Evolutionary conservation across 1,139 yeast species (phyloP), one percentile per base, ranked within the genome.

Genomic region (Arxiozyma bovina): DNA sequence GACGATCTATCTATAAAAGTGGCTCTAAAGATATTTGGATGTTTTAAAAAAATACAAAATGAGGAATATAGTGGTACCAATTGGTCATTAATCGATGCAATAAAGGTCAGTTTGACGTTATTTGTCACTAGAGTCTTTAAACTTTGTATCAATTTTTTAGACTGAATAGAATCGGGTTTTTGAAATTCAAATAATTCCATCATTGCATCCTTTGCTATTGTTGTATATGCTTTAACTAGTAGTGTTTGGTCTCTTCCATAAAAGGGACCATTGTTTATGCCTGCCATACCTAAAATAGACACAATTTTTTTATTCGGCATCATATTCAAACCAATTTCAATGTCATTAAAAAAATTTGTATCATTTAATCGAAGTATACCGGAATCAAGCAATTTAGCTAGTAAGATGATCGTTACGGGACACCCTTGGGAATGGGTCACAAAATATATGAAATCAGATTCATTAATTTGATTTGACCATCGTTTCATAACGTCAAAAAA

Each of bases 401-500:
- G 72, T 38, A 93, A 69, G 50, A 89, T 85, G 1, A 89, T 82
- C 0, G 96, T 82, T 0, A 93, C 98, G 0, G 96, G 97, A 54
- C 94, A 85, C 0, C 99, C 98, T 70, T 93, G 99, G 0, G 97
- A 89, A 71, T 93, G 99, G 0, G 96, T 83, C 0, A 96, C 96
- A 60, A 93, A 79, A 67, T 85, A 89, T 12, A 93, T 81, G 61
- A 86, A 85, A 68, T 93, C 98, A 0, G 96, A 91, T 38, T 80
- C 77, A 54, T 80, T 78, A 34, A 93, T 75, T 61, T 87, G 89
- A 22, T 80, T 74, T 48, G 77, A 73, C 90, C 94, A 87, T 67
- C 83, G 83, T 60, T 75, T 74, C 68, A 93, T 75, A 48, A 88
- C 80, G 40, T 83, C 81, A 56, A 83, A 86, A 62, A 91, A 87